Evolutionary conservation across 129 eudicot genomes (phyloP).

Genomic region (Helianthus tuberosus): DNA sequence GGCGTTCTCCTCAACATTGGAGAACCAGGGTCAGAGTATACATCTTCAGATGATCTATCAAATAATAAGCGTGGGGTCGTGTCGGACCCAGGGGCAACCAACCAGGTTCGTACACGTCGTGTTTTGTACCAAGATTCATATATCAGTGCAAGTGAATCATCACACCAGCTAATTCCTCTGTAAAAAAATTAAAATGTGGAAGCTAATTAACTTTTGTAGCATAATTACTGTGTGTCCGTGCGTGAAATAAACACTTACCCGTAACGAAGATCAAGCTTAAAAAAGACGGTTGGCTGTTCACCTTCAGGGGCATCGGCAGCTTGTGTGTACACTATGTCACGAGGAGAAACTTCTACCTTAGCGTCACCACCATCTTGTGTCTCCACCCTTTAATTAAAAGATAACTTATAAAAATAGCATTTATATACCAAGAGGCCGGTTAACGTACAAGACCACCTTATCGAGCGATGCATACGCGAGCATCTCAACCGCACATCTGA

Average conservation of each 20-base stretch:
- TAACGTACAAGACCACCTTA: too few species aligned
- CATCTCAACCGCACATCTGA: too few species aligned
- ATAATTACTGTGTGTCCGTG: neutral
- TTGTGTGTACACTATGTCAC: slow-evolving; percentile 83
- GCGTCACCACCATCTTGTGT: slow-evolving; percentile 99
- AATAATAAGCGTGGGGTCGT: slow-evolving; percentile 71
- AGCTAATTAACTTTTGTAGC: slow-evolving; percentile 1
- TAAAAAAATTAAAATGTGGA: slow-evolving; percentile 18
- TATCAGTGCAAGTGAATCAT: slow-evolving; percentile 89
- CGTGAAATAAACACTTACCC: slow-evolving; percentile 52
- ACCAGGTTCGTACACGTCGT: slow-evolving; percentile 76
- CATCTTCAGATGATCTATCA: slow-evolving; percentile 96
- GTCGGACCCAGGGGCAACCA: slow-evolving; percentile 69
- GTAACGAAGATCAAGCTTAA: slow-evolving; percentile 92
- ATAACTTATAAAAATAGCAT: slow-evolving; percentile 16
- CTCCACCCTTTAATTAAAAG: slow-evolving; percentile 69
- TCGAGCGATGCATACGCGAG: too few species aligned
- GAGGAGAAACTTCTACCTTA: slow-evolving; percentile 93
- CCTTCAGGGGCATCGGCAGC: slow-evolving; percentile 77
- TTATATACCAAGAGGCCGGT: too few species aligned
- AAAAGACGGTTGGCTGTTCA: slow-evolving; percentile 69
- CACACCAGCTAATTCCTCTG: slow-evolving; percentile 98
- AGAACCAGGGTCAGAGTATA: slow-evolving; percentile 99
- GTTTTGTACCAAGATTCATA: slow-evolving; percentile 98
- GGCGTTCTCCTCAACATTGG: slow-evolving; percentile 90